Evolutionary conservation across 1,284 basidiomycete genomes (phyloP).

Genomic region (Apiotrichum mycotoxinovorans): DNA sequence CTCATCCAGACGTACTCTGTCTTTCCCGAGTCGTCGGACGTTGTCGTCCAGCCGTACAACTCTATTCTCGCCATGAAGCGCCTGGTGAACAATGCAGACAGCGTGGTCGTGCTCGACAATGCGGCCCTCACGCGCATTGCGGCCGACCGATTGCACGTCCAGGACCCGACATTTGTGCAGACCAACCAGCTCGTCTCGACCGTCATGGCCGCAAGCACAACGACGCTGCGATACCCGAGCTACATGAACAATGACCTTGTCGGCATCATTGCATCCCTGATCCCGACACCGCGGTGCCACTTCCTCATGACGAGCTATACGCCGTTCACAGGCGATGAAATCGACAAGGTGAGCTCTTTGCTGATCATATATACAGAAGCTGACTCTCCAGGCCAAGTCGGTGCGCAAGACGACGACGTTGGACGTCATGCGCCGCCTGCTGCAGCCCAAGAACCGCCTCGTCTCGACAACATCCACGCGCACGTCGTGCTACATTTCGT

Average conservation of each 20-base stretch:
- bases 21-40: constrained; percentile 90
- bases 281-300: constrained; percentile 97
- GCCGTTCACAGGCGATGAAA: constrained; percentile 93
- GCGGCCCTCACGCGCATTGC: constrained; percentile 88
- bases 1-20: constrained; percentile 99
- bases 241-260: constrained; percentile 99
- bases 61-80: constrained; percentile 89
- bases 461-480: constrained; percentile 91
- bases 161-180: constrained; percentile 89
- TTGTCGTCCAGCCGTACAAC: constrained; percentile 98
- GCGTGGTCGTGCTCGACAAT: constrained; percentile 96
- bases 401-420: constrained; percentile 91
- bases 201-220: constrained; percentile 76
- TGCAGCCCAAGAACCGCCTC: constrained; percentile 98
- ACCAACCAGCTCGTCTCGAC: constrained; percentile 81
- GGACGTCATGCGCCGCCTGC: constrained; percentile 95
- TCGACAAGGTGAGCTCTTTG: constrained; percentile 73
- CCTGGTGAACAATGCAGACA: constrained; percentile 93
- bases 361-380: background rate
- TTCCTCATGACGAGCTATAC: constrained; percentile 99
- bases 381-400: constrained; percentile 64
- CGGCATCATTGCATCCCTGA: constrained; percentile 93
- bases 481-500: constrained; percentile 93
- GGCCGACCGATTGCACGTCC: constrained; percentile 82
- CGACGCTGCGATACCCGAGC: constrained; percentile 93